A percentile compares a stretch with the other conserved stretches of the same genome.
These are phyloP conservation scores for Linnemannia exigua DNA, from an alignment of 192 early-diverging fungal genomes.

Conservation along the genomic window DNA sequence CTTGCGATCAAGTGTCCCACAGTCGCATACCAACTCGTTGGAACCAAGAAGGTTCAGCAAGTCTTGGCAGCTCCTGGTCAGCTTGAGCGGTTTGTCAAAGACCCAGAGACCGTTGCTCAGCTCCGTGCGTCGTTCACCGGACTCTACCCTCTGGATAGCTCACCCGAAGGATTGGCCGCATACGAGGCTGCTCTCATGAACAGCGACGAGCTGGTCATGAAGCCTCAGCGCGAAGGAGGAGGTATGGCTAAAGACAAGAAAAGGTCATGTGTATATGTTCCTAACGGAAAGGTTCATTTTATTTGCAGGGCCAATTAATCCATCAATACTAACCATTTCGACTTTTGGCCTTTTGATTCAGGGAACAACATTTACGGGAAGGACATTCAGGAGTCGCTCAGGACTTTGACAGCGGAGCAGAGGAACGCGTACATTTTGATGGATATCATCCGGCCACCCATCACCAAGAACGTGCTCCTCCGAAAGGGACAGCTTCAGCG, in stretches of 20 bases:
- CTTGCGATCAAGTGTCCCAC: slow-evolving; percentile 90
- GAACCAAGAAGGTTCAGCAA: slow-evolving; percentile 98
- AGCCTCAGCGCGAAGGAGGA: slow-evolving; percentile 98
- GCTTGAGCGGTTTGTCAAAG: slow-evolving; percentile 81
- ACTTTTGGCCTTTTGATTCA: slow-evolving; percentile 8
- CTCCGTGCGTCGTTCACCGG: slow-evolving; percentile 89
- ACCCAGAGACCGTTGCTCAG: slow-evolving; percentile 58
- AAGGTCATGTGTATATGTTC: not conserved
- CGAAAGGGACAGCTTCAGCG: slow-evolving; percentile 80
- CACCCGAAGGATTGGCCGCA: slow-evolving; percentile 75
- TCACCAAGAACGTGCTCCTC: slow-evolving; percentile 80
- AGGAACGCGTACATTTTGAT: slow-evolving; percentile 93
- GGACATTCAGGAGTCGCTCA: slow-evolving; percentile 78
- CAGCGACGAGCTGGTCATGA: slow-evolving; percentile 87
- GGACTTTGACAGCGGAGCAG: slow-evolving; percentile 70
- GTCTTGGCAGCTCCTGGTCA: slow-evolving; percentile 84
- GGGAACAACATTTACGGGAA: slow-evolving; percentile 92
- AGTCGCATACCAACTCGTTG: slow-evolving; percentile 91
- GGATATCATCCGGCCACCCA: slow-evolving; percentile 91
- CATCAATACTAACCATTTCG: not conserved
- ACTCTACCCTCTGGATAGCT: slow-evolving; percentile 87
- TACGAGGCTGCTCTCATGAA: slow-evolving; percentile 71
- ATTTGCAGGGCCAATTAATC: not conserved
- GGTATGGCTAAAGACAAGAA: slow-evolving; percentile 54
- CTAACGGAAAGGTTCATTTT: not conserved